Percentiles rank a stretch among this genome's conserved stretches.
These are phyloP conservation scores for Citrullus amarus DNA, from an alignment of 306 rosid species.

Conservation along the genomic window DNA sequence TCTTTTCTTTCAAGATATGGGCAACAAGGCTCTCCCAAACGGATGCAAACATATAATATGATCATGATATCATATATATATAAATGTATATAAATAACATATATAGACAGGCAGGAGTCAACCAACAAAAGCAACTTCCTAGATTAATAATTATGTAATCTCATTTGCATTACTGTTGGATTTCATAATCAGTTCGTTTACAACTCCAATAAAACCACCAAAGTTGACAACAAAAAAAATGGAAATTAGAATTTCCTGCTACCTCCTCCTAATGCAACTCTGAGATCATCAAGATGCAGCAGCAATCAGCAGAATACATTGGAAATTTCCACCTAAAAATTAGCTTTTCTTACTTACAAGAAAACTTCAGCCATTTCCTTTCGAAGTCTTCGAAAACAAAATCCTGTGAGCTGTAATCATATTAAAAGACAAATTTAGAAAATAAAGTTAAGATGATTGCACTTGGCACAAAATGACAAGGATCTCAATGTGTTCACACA, in stretches of 20 bases:
- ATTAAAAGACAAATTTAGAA: neutral
- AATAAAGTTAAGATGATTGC: neutral
- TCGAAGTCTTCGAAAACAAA: neutral
- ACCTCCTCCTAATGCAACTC: neutral
- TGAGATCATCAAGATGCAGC: neutral
- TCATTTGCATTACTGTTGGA: constrained; percentile 1
- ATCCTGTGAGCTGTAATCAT: neutral
- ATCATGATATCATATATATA: neutral
- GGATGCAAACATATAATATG: neutral
- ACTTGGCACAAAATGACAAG: neutral
- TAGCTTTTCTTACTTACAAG: constrained; percentile 8
- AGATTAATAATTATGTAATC: neutral
- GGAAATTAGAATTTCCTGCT: neutral
- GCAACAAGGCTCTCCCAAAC: neutral
- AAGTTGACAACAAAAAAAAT: neutral
- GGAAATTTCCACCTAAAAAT: neutral
- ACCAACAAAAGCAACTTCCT: constrained; percentile 1
- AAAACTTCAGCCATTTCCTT: neutral
- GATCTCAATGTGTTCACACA: neutral
- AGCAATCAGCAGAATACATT: neutral
- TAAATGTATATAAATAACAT: neutral
- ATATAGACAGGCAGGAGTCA: too few relatives aligned
- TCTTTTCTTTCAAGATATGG: neutral
- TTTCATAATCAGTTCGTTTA: neutral
- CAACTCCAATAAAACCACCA: neutral